Percentiles rank a stretch among this genome's conserved stretches.
Conservation (phyloP, 331 rosid species). For the Rosa hybrid region DNA sequence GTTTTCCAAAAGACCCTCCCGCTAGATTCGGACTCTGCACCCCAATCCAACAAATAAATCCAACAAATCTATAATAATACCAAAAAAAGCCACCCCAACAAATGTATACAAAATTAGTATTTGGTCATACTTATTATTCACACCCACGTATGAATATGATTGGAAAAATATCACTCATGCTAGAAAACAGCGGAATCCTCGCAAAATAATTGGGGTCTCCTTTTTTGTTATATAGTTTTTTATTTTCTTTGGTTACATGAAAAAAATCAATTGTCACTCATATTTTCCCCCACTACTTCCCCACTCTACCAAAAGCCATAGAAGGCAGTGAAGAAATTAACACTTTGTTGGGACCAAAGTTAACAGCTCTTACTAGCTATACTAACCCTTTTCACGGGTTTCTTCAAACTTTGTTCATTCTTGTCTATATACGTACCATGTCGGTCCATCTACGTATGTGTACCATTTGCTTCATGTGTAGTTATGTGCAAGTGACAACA, state of each 20-base stretch:
- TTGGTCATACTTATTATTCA: neutral
- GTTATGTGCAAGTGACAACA: neutral
- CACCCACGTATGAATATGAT: neutral
- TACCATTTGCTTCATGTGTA: constrained; percentile 9
- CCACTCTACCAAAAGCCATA: constrained; percentile 6
- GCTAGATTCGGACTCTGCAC: constrained; percentile 1
- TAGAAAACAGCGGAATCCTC: constrained; percentile 32
- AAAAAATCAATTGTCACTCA: neutral
- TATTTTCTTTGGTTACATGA: neutral
- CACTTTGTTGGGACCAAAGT: neutral
- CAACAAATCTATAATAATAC: neutral
- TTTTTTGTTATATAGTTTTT: neutral
- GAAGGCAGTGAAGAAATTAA: constrained; percentile 3
- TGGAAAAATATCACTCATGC: neutral
- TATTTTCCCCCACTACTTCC: neutral
- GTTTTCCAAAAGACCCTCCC: neutral
- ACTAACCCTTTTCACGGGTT: constrained; percentile 7
- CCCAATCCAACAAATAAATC: neutral
- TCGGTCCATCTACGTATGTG: neutral
- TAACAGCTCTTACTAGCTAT: neutral
- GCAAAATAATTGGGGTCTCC: constrained; percentile 20
- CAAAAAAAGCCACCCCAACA: neutral
- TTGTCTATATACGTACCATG: neutral
- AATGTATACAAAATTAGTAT: neutral
- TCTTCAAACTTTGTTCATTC: constrained; percentile 7